Base-by-base conservation (phyloP, 106 monocot species). In the Hemerocallis citrina region DNA sequence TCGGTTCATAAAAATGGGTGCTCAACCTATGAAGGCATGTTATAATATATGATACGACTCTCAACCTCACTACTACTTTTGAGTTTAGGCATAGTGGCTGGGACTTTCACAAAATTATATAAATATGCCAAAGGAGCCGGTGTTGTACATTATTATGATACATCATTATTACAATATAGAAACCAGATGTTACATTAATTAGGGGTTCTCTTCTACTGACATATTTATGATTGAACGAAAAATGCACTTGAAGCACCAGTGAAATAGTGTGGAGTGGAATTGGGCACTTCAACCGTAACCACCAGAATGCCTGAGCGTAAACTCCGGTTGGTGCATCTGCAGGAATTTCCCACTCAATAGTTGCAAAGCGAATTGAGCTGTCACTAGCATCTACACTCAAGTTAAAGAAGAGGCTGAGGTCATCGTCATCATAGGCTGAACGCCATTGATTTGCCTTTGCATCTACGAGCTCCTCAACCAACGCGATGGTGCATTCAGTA, bases 341-440 rank as follows among this genome's bases (percentile, higher is more conserved):
- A 7, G 64, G 64, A 34, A 64, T 64, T 35, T 49, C 64, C 64
- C 64, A 64, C 48, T 64, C 48, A 11, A 64, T 34, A 13, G 64
- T 24, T 1, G 64, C 48, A 21, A 49, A 49, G 49, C 64, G 22
- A 25, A 29, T 17, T 4, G 44, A 22, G 10, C 64, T 35, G 14
- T 5, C 44, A 44, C 49, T 35, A 0, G 11, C 22, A 8, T 2
- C 21, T 3, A 12, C 25, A 47, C 64, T 48, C 9, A 34, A 34
- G 23, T 48, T 48, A 22, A 64, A 34, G 34, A 64, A 35, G 33
- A 33, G 22, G 5, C 47, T 5, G 49, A 48, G 48, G 3, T 64
- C 64, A 34, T 64, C 64, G 10, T n/a, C n/a, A n/a, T 64, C 64
- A 10, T 34, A 64, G 7, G 35, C 64, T 1, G 64, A 49, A 35